Evolutionary conservation across 768 basidiomycete species (phyloP), one percentile per base, ranked within the genome.

Genomic region (Tricholoma sp.): DNA sequence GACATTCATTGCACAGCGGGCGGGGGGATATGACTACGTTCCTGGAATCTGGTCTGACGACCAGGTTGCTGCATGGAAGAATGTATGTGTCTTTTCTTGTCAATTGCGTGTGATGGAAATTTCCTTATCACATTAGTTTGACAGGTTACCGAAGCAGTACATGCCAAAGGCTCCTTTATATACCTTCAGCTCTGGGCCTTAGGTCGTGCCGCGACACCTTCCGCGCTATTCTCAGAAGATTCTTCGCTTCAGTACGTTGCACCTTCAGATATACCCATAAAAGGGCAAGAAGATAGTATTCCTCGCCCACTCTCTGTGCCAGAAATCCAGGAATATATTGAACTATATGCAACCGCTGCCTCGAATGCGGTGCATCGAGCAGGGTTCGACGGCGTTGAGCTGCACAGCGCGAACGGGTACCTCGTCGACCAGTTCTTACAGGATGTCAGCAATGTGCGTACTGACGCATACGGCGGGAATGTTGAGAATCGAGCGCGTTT

Each of bases 381-480:
- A 20, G 87, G 85, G 0, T 89, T 89, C 59, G 88, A 90, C 58
- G 89, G 87, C 49, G 59, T 80, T 53, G 78, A 78, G 73, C 63
- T 80, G 47, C 78, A 76, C 55, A 69, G 68, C 55, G 76, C 74
- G 52, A 77, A 80, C 55, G 76, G 77, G 0, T 80, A 80, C 56
- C 65, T 85, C 10, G 55, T 77, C 12, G 82, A 88, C 61, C 84
- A 88, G 65, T 88, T 89, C 72, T 56, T 84, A 11, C 82, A 86
- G 61, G 36, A 41, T 17, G 34, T 53, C 32, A 41, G 9, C 6
- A 47, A 32, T 17, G 6, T 31, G 6, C 28, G 86, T 13, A 81
- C 77, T 6, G 87, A 89, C 64, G 71, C 76, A 42, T 91, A 86
- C 66, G 88, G 89, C 0, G 89, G 89, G 2, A 79, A 76, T 47